Evolutionary conservation across 495 filamentous ascomycete species (phyloP).

Genomic region (Pyrenopolyporus hunteri): DNA sequence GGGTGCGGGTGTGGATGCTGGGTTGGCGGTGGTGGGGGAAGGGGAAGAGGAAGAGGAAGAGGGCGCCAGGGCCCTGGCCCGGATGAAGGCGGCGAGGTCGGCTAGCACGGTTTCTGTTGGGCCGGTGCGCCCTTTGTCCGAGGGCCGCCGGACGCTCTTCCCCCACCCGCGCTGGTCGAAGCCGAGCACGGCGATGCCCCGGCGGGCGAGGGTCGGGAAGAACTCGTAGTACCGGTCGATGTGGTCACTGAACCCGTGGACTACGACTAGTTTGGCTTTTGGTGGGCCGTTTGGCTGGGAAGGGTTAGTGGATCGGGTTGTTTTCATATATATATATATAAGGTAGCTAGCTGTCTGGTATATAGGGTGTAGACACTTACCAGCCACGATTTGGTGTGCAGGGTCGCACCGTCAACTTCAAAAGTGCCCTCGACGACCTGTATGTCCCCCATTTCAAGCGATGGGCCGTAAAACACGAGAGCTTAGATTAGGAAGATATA

Average conservation of each 20-base stretch:
- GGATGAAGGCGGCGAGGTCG: constrained; percentile 76
- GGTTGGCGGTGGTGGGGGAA: background rate
- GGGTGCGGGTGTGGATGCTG: constrained; percentile 7
- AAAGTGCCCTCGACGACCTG: constrained; percentile 58
- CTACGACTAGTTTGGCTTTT: constrained; percentile 72
- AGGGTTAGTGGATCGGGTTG: constrained; percentile 8
- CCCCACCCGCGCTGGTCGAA: constrained; percentile 83
- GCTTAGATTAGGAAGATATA: background rate
- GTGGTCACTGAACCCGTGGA: constrained; percentile 92
- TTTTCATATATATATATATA: background rate
- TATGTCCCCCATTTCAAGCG: constrained; percentile 47
- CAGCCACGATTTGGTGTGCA: constrained; percentile 89
- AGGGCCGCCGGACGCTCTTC: constrained; percentile 50
- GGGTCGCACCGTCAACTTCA: constrained; percentile 59
- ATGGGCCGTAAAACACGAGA: background rate
- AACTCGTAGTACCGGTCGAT: constrained; percentile 73
- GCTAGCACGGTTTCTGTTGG: constrained; percentile 71
- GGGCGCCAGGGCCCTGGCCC: constrained; percentile 44
- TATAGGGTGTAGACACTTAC: constrained; percentile 52
- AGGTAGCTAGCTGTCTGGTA: background rate
- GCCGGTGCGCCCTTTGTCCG: constrained; percentile 71
- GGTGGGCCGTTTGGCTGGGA: constrained; percentile 56
- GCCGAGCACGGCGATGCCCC: constrained; percentile 72
- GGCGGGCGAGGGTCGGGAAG: constrained; percentile 69
- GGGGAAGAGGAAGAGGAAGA: background rate